phyloP scores from a whole-genome alignment of 352 stramenopile genomes.

The Phytopythium kandeliae region DNA sequence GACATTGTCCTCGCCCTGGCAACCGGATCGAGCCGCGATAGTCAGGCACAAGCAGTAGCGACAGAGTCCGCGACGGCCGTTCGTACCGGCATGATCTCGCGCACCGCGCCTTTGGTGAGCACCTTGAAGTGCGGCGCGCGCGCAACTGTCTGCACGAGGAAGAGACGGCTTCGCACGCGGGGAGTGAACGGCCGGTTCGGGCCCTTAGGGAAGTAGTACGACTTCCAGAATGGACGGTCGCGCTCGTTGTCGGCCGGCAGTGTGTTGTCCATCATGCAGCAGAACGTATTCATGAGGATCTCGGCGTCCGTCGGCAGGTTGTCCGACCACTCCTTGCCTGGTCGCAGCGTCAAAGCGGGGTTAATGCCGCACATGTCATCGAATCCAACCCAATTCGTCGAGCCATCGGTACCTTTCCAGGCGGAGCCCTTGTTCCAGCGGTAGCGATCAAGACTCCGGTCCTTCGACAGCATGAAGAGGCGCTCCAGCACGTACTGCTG shows the following conservation, averaged over 20 bases:
- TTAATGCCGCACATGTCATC: too few species aligned
- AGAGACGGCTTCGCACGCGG: constrained; percentile 62
- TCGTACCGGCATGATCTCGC: constrained; percentile 73
- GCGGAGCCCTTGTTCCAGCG: constrained; percentile 76
- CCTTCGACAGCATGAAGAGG: constrained; percentile 83
- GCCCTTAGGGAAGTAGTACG: constrained; percentile 71
- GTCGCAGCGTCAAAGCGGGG: too few species aligned
- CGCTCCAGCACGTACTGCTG: constrained; percentile 83
- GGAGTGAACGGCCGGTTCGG: constrained; percentile 71
- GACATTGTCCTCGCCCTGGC: constrained; percentile 74
- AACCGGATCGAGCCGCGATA: neutral
- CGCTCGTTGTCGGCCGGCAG: constrained; percentile 68
- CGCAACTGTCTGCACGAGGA: constrained; percentile 67
- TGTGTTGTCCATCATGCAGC: constrained; percentile 86
- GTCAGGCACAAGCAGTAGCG: constrained; percentile 5
- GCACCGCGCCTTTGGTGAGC: constrained; percentile 64
- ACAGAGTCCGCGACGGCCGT: neutral
- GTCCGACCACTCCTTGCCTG: constrained; percentile 79
- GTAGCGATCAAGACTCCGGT: constrained; percentile 78
- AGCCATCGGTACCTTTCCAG: constrained; percentile 43
- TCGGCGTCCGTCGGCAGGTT: constrained; percentile 72
- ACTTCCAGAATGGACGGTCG: constrained; percentile 79
- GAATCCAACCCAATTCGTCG: neutral
- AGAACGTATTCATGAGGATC: constrained; percentile 87
- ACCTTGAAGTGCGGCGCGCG: constrained; percentile 84